Base-by-base conservation (phyloP, 2,329 filamentous ascomycete genomes). In the Pestalotiopsis sp. region DNA sequence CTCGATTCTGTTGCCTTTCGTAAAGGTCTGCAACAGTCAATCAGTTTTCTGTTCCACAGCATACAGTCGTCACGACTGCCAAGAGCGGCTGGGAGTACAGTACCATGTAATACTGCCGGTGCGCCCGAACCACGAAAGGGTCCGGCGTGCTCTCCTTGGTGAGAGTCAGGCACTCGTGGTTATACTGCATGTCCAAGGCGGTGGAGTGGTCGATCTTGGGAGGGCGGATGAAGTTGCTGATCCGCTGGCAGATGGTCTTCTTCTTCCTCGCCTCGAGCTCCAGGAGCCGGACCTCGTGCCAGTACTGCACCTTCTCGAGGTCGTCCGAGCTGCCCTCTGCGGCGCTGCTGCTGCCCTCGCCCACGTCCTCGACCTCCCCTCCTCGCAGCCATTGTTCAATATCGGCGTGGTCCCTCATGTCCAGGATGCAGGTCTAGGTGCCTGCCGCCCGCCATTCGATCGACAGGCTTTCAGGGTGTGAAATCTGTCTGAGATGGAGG, bases 131-230 rank as follows among this genome's bases (percentile, higher is more conserved):
- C 25, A 79, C 70, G 38, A 77, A 78, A 3, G 77, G 77, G 61
- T 78, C 77, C 11, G 77, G 77, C 20, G 77, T 75, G 45, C 75
- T 71, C 38, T 71, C 49, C 4, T 73, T 73, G n/a, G 77, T 78
- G 62, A 79, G 71, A 3, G 76, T 77, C n/a, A 77, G 68, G 59
- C 71, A 76, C 9, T 75, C 71, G 67, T 76, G 72, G 66, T 78
- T 75, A 71, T 78, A 77, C 20, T 60, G 52, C 64, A 66, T 58
- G 49, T 45, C 64, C 52, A 38, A 20, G 31, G 64, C 31, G 7
- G 64, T 23, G 45, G 20, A 58, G 27, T 23, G 64, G 12, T 62
- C 27, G n/a, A 62, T 36, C 36, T 14, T 6, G 1, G 59, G 59
- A 20, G 59, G 59, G 4, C 31, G 13, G 31, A 62, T 62, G 14